Evolutionary conservation across 306 rosid species (phyloP), one percentile per base, ranked within the genome.

Genomic region (Begonia peltatifolia): DNA sequence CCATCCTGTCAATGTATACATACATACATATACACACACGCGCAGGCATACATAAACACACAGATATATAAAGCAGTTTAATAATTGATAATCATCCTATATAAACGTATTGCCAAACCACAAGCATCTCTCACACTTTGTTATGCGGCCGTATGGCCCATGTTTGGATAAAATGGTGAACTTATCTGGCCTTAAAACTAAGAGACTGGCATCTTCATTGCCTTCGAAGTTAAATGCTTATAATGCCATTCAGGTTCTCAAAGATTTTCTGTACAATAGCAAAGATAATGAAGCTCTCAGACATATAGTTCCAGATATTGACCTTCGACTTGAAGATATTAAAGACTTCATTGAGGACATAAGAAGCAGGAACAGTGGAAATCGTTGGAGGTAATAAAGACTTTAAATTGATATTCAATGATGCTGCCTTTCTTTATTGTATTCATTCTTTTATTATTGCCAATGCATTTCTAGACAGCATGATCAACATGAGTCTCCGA

Each of bases 401-500:
- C 61, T 54, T 50, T 43, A 56, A 18, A 54, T 44, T 10, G 76
- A 50, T 54, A 52, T 49, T 25, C 46, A 38, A 48, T 30, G 50
- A 47, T 54, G 65, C 42, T 74, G 57, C 22, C 55, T 9, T 42
- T 46, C 14, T 35, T 62, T 23, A 53, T 42, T 30, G 15, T 43
- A 7, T 42, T 52, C 42, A 10, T 14, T 20, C 52, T 49, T 62
- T 14, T 42, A 20, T 47, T 3, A 30, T 30, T 30, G 14, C 10
- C 30, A 25, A 1, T 15, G 38, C 38, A 12, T 22, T 51, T 58
- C 41, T 59, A 92, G 99, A 90, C 84, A 87, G 62, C 79, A 79
- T 46, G 92, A 81, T 68, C 70, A 79, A 14, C 75, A 77, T 9
- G 96, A 92, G 62, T 92, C 99, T 71, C 96, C 96, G 15, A 79